phyloP scores from a whole-genome alignment of 805 yeast genomes.

The Wilhelminamyces savonicus region DNA sequence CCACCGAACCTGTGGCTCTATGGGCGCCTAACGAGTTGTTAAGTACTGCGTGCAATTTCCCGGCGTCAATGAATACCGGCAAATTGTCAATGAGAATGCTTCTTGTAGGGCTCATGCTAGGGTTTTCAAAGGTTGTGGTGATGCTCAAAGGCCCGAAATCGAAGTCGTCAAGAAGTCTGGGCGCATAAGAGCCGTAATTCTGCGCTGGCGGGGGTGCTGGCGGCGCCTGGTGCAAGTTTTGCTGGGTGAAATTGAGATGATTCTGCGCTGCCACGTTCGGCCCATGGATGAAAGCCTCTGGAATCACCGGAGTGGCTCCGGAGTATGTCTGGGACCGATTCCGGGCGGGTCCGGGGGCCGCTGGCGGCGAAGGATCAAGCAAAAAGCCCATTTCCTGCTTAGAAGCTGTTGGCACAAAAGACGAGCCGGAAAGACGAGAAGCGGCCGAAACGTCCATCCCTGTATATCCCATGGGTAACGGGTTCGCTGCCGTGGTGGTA shows the following conservation, averaged over 20 bases:
- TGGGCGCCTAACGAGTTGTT: conserved; percentile 47
- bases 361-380: conserved; percentile 25
- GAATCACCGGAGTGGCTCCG: conserved; percentile 23
- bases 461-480: no score
- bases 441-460: no score
- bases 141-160: conserved; percentile 53
- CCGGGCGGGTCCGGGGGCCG: conserved; percentile 9
- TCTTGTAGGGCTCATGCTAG: conserved; percentile 68
- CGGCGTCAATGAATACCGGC: conserved; percentile 62
- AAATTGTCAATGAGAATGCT: conserved; percentile 75
- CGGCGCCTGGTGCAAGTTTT: neutral
- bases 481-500: no score
- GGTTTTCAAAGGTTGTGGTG: conserved; percentile 68
- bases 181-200: no score
- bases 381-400: conserved; percentile 19
- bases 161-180: conserved; percentile 39
- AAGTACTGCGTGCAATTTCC: conserved; percentile 21
- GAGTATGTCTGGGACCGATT: conserved; percentile 37
- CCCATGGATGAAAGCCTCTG: conserved; percentile 8
- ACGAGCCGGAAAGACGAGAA: conserved; percentile 15
- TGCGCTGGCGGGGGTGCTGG: conserved; percentile 2
- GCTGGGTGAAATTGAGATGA: neutral
- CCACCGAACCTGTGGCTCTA: conserved; percentile 56
- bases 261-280: neutral
- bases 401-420: conserved; percentile 13